These are phyloP conservation scores for Monilinia polystroma DNA, from an alignment of 2,329 filamentous ascomycete genomes.

Conservation along the genomic window DNA sequence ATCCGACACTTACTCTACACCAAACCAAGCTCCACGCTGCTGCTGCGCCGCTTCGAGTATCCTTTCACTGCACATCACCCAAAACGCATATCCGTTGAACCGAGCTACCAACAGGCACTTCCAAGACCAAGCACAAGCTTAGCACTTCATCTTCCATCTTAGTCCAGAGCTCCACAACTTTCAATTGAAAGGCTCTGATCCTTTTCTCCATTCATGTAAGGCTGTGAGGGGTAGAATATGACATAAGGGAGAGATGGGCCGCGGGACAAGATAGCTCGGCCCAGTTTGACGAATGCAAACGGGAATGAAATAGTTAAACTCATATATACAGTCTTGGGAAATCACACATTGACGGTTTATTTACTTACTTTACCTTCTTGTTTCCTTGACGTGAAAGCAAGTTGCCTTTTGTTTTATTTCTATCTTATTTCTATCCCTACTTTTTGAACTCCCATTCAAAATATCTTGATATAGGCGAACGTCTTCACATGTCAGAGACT, in stretches of 20 bases:
- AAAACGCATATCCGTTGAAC: constrained; percentile 21
- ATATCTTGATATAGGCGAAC: background rate
- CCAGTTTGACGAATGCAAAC: constrained; percentile 14
- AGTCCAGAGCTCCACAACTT: constrained; percentile 12
- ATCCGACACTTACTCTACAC: background rate
- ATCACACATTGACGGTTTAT: background rate
- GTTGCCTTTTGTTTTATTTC: background rate
- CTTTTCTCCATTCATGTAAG: constrained; percentile 20
- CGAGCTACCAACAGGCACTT: constrained; percentile 18
- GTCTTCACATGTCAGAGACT: constrained; percentile 9
- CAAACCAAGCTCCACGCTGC: background rate
- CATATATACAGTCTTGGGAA: constrained; percentile 16
- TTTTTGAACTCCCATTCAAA: constrained; percentile 1
- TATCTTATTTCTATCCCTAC: background rate
- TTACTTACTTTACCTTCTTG: background rate
- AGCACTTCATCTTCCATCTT: constrained; percentile 8
- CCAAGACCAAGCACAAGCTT: constrained; percentile 21
- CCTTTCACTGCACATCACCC: background rate
- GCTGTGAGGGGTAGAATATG: constrained; percentile 10
- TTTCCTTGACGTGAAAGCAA: background rate
- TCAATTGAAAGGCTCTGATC: constrained; percentile 7
- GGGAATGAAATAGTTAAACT: constrained; percentile 6
- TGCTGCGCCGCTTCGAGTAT: background rate
- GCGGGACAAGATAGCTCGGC: constrained; percentile 21
- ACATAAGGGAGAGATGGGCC: constrained; percentile 13